phyloP scores from a whole-genome alignment of 164 flowering plant species.

The Amborella trichopoda region DNA sequence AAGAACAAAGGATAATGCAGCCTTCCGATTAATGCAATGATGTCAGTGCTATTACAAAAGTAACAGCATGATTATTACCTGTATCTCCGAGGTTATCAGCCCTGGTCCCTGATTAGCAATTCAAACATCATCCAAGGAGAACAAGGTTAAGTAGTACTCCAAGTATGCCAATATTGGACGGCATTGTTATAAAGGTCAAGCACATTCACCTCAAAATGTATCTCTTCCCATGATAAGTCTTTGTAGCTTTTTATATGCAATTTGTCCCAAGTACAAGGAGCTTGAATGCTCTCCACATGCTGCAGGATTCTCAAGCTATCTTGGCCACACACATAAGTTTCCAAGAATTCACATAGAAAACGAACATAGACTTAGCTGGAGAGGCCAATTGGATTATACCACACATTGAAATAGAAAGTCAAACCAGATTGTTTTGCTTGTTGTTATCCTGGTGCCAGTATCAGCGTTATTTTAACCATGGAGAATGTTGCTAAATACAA shows the following conservation, averaged over 20 bases:
- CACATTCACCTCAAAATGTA: slow-evolving; percentile 58
- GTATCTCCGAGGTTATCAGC: slow-evolving; percentile 45
- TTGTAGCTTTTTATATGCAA: slow-evolving; percentile 33
- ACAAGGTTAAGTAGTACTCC: neutral
- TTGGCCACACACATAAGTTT: slow-evolving; percentile 15
- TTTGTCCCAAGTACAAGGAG: slow-evolving; percentile 46
- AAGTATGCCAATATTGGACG: too few species aligned
- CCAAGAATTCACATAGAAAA: too few species aligned
- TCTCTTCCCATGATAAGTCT: slow-evolving; percentile 60
- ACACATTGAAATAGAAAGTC: neutral
- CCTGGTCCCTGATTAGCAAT: slow-evolving; percentile 41
- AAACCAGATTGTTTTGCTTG: neutral
- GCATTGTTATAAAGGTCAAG: slow-evolving; percentile 1
- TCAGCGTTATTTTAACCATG: neutral
- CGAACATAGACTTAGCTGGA: neutral
- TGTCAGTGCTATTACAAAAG: too few species aligned
- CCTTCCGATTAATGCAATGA: too few species aligned
- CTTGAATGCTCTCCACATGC: slow-evolving; percentile 60
- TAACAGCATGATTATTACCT: too few species aligned
- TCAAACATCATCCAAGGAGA: neutral
- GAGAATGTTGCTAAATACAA: too few species aligned
- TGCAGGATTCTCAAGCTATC: slow-evolving; percentile 79
- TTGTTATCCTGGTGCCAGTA: neutral
- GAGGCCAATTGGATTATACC: neutral
- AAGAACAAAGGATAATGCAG: too few species aligned